These are phyloP conservation scores for Citrullus mucosospermus DNA, from an alignment of 306 rosid species.

Conservation along the genomic window DNA sequence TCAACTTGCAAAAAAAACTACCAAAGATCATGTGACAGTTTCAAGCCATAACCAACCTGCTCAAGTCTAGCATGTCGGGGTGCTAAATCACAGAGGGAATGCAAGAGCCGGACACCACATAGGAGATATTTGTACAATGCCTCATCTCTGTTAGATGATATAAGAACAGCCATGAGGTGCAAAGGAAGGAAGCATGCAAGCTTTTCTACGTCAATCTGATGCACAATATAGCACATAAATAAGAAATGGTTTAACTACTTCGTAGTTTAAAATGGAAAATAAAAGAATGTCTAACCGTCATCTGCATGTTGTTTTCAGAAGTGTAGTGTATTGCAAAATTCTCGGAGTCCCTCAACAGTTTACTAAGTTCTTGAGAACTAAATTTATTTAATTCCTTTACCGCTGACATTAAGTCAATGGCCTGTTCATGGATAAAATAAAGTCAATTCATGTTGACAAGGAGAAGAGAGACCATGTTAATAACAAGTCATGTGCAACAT, in stretches of 20 bases:
- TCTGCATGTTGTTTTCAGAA: slow-evolving; percentile 30
- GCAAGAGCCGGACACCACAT: slow-evolving; percentile 71
- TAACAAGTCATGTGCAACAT: background rate
- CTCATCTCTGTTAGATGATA: slow-evolving; percentile 50
- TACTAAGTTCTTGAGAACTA: slow-evolving; percentile 50
- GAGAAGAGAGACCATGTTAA: background rate
- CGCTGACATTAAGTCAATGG: slow-evolving; percentile 36
- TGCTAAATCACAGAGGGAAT: slow-evolving; percentile 84
- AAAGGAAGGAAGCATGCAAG: slow-evolving; percentile 67
- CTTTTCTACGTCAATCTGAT: slow-evolving; percentile 75
- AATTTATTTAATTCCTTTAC: slow-evolving; percentile 65
- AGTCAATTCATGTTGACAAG: slow-evolving; percentile 7
- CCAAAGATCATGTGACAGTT: slow-evolving; percentile 2
- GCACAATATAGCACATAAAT: background rate
- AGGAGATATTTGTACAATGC: slow-evolving; percentile 44
- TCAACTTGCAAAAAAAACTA: background rate
- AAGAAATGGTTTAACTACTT: slow-evolving; percentile 14
- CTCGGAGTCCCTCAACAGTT: slow-evolving; percentile 63
- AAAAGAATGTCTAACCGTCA: slow-evolving; percentile 38
- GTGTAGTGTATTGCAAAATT: slow-evolving; percentile 45
- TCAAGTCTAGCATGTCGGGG: slow-evolving; percentile 69
- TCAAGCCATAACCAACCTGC: slow-evolving; percentile 43
- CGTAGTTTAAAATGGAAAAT: background rate
- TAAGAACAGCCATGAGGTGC: slow-evolving; percentile 58
- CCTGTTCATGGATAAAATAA: slow-evolving; percentile 40